Evolutionary conservation across 345 rosid species (phyloP).

Genomic region (Carallia brachiata): DNA sequence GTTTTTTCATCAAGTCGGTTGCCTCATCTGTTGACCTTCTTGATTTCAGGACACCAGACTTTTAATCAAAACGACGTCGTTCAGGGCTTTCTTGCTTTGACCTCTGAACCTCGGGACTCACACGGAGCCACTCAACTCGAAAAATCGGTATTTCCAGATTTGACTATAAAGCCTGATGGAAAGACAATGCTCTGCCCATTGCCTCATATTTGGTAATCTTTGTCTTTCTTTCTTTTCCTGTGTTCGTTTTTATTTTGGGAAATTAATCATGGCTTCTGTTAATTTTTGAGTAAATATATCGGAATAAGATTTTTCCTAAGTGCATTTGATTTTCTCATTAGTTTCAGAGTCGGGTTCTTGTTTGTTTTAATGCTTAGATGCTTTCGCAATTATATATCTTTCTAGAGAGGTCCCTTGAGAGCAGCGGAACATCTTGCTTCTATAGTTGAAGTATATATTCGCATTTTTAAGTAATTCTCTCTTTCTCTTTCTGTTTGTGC

Average conservation of each 20-base stretch:
- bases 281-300: background rate
- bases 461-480: slow-evolving; percentile 37
- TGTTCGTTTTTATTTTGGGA: background rate
- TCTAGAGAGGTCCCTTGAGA: too few species aligned
- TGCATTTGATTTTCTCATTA: background rate
- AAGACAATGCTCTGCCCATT: slow-evolving; percentile 60
- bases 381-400: slow-evolving; percentile 78
- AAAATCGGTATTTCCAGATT: background rate
- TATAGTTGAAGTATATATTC: slow-evolving; percentile 42
- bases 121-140: background rate
- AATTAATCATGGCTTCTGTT: background rate
- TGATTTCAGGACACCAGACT: too few species aligned
- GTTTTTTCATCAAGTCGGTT: too few species aligned
- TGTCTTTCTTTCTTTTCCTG: background rate
- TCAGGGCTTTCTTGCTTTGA: too few species aligned
- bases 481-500: too few species aligned
- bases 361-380: slow-evolving; percentile 66
- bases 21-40: too few species aligned
- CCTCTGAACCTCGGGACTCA: slow-evolving; percentile 27
- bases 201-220: slow-evolving; percentile 64
- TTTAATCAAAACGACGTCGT: too few species aligned
- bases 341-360: background rate
- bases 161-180: too few species aligned
- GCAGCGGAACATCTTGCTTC: slow-evolving; percentile 36
- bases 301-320: background rate